phyloP scores from a whole-genome alignment of 2,329 filamentous ascomycete genomes.

The Clonostachys byssicola region DNA sequence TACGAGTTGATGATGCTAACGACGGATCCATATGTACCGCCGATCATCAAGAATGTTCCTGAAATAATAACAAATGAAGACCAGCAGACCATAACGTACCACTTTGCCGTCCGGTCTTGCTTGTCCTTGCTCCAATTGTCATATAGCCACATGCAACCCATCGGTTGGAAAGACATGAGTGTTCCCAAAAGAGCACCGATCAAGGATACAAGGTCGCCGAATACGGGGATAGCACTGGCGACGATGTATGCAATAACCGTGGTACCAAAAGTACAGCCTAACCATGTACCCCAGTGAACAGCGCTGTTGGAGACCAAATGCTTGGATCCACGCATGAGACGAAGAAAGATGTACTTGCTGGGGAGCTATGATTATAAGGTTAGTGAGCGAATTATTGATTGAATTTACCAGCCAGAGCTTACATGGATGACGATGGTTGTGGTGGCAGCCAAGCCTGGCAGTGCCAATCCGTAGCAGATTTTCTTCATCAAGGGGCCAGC shows the following conservation, averaged over 20 bases:
- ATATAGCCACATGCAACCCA: conserved; percentile 35
- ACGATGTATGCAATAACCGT: conserved; percentile 18
- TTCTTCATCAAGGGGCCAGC: conserved; percentile 35
- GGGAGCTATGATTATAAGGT: conserved; percentile 6
- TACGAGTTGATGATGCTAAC: conserved; percentile 5
- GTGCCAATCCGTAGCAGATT: conserved; percentile 32
- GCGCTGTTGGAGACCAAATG: conserved; percentile 19
- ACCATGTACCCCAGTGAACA: conserved; percentile 22
- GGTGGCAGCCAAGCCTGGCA: conserved; percentile 21
- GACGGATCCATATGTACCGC: conserved; percentile 6
- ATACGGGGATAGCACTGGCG: conserved; percentile 18
- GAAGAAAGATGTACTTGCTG: conserved; percentile 18
- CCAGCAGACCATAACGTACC: conserved; percentile 6
- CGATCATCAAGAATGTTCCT: conserved; percentile 18
- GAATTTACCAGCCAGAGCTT: conserved; percentile 12
- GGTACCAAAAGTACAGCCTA: conserved; percentile 17
- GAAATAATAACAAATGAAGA: conserved; percentile 7
- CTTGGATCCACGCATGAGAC: conserved; percentile 16
- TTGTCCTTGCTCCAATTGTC: conserved; percentile 24
- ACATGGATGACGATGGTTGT: conserved; percentile 18
- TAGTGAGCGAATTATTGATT: conserved; percentile 13
- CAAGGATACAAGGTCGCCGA: conserved; percentile 16
- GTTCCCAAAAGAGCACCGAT: conserved; percentile 17
- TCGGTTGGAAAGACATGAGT: conserved; percentile 15
- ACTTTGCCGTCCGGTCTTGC: not conserved